Percentiles rank a stretch among this genome's conserved stretches.
phyloP scores from a whole-genome alignment of 2,329 filamentous ascomycete genomes.

The Sarocladium kiliense region DNA sequence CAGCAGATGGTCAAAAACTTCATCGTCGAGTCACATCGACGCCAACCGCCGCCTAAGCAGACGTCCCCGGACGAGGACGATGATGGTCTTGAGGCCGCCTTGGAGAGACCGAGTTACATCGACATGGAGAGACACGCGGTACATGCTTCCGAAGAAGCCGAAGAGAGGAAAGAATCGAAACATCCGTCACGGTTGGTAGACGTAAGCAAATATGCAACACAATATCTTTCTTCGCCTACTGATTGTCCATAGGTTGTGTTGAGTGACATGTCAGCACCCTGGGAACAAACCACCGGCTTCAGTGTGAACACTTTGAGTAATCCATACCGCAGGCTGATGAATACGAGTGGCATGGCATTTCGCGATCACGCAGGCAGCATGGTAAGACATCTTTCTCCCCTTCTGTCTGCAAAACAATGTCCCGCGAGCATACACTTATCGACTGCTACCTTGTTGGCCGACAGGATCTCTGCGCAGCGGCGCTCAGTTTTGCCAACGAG shows the following conservation, averaged over 20 bases:
- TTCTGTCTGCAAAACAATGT: background rate
- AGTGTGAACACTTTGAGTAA: conserved; percentile 89
- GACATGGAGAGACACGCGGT: conserved; percentile 2
- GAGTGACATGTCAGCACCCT: conserved; percentile 99
- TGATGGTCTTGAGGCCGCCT: conserved; percentile 34
- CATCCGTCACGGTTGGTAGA: conserved; percentile 53
- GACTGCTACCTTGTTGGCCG: background rate
- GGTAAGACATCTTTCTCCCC: conserved; percentile 42
- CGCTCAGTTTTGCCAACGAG: conserved; percentile 78
- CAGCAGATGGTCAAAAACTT: conserved; percentile 73
- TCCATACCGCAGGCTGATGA: conserved; percentile 98
- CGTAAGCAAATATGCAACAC: conserved; percentile 32
- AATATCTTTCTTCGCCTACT: background rate
- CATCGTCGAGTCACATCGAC: conserved; percentile 52
- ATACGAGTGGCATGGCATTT: conserved; percentile 84
- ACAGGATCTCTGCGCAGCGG: conserved; percentile 85
- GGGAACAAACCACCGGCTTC: conserved; percentile 73
- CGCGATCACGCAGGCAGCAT: conserved; percentile 91
- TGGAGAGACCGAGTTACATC: conserved; percentile 39
- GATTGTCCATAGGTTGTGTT: conserved; percentile 61
- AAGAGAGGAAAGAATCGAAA: conserved; percentile 20
- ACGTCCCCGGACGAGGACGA: conserved; percentile 9
- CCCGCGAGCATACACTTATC: background rate
- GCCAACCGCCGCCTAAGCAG: conserved; percentile 13
- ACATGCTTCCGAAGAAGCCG: conserved; percentile 21